Conservation (phyloP, 2,329 filamentous ascomycete species). For the Ceratocystis huliohia region DNA sequence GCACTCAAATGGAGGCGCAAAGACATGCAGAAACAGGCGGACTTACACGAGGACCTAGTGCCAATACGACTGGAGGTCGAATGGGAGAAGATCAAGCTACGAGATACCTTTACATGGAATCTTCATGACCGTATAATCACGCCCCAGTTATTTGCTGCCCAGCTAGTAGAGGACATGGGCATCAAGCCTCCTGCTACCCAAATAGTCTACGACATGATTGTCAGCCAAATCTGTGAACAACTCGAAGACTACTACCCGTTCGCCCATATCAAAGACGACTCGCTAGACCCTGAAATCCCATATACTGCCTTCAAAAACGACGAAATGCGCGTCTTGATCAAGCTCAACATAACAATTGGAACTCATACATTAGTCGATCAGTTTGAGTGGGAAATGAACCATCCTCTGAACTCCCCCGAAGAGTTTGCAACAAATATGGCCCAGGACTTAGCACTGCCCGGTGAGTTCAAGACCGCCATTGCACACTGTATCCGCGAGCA, state of each 20-base stretch:
- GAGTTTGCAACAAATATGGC: conserved; percentile 87
- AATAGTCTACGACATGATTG: conserved; percentile 48
- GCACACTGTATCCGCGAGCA: conserved; percentile 97
- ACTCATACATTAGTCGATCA: conserved; percentile 89
- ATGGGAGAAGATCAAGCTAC: conserved; percentile 85
- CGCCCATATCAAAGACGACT: conserved; percentile 77
- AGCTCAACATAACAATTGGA: conserved; percentile 94
- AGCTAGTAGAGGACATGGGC: conserved; percentile 83
- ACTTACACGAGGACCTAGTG: conserved; percentile 81
- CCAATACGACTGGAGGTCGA: conserved; percentile 88
- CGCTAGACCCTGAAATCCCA: conserved; percentile 76
- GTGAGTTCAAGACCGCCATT: conserved; percentile 94
- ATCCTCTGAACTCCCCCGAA: conserved; percentile 83
- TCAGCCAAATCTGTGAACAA: conserved; percentile 71
- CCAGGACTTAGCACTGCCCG: conserved; percentile 75
- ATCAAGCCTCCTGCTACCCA: conserved; percentile 57
- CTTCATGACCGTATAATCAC: conserved; percentile 76
- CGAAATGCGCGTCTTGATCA: conserved; percentile 92
- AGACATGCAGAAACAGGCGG: conserved; percentile 72
- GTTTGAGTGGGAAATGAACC: conserved; percentile 99
- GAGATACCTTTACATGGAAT: conserved; percentile 98
- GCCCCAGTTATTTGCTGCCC: conserved; percentile 71
- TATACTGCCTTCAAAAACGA: conserved; percentile 97
- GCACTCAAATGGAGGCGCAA: conserved; percentile 63
- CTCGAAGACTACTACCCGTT: conserved; percentile 88